Percentiles rank a stretch among this genome's conserved stretches.
Conservation (phyloP, 2,329 filamentous ascomycete species). For the Diaporthe sp. region DNA sequence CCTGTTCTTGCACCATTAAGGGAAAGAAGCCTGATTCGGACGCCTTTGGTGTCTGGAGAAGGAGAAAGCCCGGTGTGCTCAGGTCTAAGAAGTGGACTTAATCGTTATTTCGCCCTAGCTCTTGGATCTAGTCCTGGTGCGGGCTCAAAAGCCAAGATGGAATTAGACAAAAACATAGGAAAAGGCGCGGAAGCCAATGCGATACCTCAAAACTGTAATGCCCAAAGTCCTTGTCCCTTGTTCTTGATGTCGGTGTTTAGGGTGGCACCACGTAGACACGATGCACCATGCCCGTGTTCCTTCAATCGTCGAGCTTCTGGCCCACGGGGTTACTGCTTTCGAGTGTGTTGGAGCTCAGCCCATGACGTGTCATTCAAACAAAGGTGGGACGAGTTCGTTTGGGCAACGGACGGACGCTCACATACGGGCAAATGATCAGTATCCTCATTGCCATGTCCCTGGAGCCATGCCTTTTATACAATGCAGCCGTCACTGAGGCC, state of each 20-base stretch:
- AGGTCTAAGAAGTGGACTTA: slow-evolving; percentile 81
- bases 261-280: background rate
- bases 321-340: background rate
- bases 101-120: slow-evolving; percentile 77
- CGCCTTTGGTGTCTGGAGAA: slow-evolving; percentile 53
- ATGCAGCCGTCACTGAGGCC: too few species aligned
- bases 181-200: slow-evolving; percentile 28
- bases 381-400: too few species aligned
- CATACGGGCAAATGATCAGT: too few species aligned
- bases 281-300: too few species aligned
- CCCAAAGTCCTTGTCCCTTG: background rate
- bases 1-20: slow-evolving; percentile 89
- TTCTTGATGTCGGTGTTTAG: background rate
- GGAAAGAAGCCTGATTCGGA: slow-evolving; percentile 92
- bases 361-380: background rate
- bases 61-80: slow-evolving; percentile 99
- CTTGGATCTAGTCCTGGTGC: slow-evolving; percentile 15
- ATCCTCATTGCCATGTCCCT: too few species aligned
- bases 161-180: slow-evolving; percentile 28
- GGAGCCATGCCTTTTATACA: too few species aligned
- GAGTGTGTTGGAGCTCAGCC: background rate
- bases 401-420: too few species aligned
- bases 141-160: background rate
- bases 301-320: background rate
- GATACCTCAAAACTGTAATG: slow-evolving; percentile 24